Evolutionary conservation across 768 basidiomycete species (phyloP).

Genomic region (Trametes coccinea): DNA sequence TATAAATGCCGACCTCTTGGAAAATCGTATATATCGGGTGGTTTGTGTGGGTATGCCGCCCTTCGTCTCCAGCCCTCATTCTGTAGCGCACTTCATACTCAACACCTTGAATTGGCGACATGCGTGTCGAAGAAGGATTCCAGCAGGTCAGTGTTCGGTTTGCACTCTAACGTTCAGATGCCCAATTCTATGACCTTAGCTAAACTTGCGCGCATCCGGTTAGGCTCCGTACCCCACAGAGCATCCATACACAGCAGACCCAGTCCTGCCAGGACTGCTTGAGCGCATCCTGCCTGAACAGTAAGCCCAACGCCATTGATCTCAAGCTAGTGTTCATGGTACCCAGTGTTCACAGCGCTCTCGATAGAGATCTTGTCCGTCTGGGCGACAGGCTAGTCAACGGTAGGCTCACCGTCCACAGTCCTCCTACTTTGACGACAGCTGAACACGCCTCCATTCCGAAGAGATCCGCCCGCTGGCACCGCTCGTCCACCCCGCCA

Average conservation of each 20-base stretch:
- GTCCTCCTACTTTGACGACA: neutral
- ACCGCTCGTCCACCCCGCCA: slow-evolving; percentile 47
- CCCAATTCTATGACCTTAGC: neutral
- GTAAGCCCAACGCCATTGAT: neutral
- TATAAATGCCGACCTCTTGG: neutral
- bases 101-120: slow-evolving; percentile 21
- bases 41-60: too few species aligned
- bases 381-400: slow-evolving; percentile 55
- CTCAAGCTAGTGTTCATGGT: neutral
- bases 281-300: slow-evolving; percentile 51
- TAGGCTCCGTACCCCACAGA: slow-evolving; percentile 53
- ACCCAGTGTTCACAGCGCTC: slow-evolving; percentile 40
- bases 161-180: neutral
- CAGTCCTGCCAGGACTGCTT: slow-evolving; percentile 58
- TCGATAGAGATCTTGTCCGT: slow-evolving; percentile 58
- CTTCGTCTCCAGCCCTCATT: too few species aligned
- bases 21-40: too few species aligned
- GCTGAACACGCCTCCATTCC: neutral
- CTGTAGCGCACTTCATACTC: too few species aligned
- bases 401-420: slow-evolving; percentile 34
- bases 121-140: slow-evolving; percentile 68
- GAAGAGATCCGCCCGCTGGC: slow-evolving; percentile 50
- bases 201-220: too few species aligned
- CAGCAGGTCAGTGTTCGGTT: slow-evolving; percentile 45
- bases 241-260: slow-evolving; percentile 61